Evolutionary conservation across 176 grass and related monocot genomes (phyloP).

Genomic region (Paspalum notatum): DNA sequence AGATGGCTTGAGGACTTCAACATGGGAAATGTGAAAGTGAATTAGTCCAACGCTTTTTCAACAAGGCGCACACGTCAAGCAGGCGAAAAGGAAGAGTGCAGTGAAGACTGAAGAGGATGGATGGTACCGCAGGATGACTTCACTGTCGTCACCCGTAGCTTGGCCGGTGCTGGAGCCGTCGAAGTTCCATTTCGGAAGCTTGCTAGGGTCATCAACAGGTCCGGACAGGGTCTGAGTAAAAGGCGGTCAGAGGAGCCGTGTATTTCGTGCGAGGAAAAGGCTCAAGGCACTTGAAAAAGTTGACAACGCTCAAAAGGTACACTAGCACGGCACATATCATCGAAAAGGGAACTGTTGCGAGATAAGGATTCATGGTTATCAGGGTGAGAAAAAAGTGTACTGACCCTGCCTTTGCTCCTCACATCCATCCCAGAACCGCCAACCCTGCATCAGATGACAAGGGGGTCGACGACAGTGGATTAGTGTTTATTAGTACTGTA

Average conservation of each 20-base stretch:
- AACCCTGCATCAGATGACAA: slow-evolving; percentile 53
- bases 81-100: not conserved
- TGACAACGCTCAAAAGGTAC: not conserved
- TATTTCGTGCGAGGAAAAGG: not conserved
- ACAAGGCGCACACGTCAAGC: slow-evolving; percentile 23
- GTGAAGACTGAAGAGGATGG: slow-evolving; percentile 21
- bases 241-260: not conserved
- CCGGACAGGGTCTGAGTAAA: slow-evolving; percentile 67
- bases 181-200: slow-evolving; percentile 98
- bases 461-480: not conserved
- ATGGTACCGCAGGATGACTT: slow-evolving; percentile 81
- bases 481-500: not conserved
- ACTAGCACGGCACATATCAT: not conserved
- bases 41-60: not conserved
- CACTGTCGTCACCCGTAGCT: slow-evolving; percentile 76
- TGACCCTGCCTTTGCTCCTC: slow-evolving; percentile 90
- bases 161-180: slow-evolving; percentile 98
- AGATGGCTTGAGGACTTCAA: slow-evolving; percentile 79
- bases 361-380: not conserved
- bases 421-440: slow-evolving; percentile 87
- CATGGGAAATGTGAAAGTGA: not conserved
- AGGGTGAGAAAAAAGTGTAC: not conserved
- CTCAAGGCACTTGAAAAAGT: not conserved
- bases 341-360: not conserved
- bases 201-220: slow-evolving; percentile 65